A percentile compares a stretch with the other conserved stretches of the same genome.
These are phyloP conservation scores for Phytopythium sindhum DNA, from an alignment of 352 stramenopile genomes.

Conservation along the genomic window DNA sequence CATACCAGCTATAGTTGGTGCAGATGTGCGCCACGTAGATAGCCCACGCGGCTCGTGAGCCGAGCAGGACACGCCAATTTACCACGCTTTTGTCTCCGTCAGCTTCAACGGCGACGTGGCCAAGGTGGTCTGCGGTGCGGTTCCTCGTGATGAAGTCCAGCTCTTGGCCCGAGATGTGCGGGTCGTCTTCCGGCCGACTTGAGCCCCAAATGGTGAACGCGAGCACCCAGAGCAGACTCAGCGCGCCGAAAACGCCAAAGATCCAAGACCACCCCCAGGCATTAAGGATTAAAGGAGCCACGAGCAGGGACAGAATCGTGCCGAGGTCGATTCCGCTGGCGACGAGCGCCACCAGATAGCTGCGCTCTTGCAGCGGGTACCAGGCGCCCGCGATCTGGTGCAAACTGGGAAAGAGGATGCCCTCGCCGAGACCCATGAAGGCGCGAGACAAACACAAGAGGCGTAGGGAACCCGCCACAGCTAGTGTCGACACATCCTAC, in stretches of 20 bases:
- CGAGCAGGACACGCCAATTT: slow-evolving; percentile 67
- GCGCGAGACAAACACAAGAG: slow-evolving; percentile 69
- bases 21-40: slow-evolving; percentile 84
- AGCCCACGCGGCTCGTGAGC: slow-evolving; percentile 64
- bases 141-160: slow-evolving; percentile 65
- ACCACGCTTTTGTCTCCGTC: slow-evolving; percentile 40
- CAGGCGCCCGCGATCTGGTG: slow-evolving; percentile 77
- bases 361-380: slow-evolving; percentile 80
- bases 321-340: slow-evolving; percentile 77
- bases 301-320: slow-evolving; percentile 70
- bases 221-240: slow-evolving; percentile 74
- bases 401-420: slow-evolving; percentile 86
- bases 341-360: slow-evolving; percentile 74
- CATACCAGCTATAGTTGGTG: slow-evolving; percentile 89
- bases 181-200: slow-evolving; percentile 61
- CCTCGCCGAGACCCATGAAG: slow-evolving; percentile 81
- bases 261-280: slow-evolving; percentile 63
- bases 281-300: slow-evolving; percentile 67
- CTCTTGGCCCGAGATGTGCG: slow-evolving; percentile 52
- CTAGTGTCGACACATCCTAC: slow-evolving; percentile 72
- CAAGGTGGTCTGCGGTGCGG: slow-evolving; percentile 35
- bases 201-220: slow-evolving; percentile 56
- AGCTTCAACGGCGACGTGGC: slow-evolving; percentile 22
- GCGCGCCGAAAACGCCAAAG: slow-evolving; percentile 70
- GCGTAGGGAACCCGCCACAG: slow-evolving; percentile 47